Conservation (phyloP, 2,329 filamentous ascomycete species). For the Rhynchosporium agropyri region DNA sequence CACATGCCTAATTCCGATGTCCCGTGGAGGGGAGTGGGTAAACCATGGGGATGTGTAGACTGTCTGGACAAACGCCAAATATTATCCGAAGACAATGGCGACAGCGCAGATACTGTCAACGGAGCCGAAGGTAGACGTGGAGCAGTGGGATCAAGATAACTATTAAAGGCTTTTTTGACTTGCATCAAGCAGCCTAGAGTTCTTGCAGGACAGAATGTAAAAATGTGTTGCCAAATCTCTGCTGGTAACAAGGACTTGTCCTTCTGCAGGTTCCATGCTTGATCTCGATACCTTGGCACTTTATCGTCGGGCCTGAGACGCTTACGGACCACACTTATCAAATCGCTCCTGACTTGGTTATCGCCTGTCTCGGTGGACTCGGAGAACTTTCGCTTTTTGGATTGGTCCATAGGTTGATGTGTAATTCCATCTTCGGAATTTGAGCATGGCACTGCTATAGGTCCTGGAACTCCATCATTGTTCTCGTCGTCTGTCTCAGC, state of each 20-base stretch:
- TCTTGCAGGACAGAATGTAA: constrained; percentile 65
- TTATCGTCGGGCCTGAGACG: constrained; percentile 37
- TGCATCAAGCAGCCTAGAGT: constrained; percentile 65
- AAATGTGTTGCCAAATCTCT: constrained; percentile 71
- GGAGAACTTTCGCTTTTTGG: constrained; percentile 38
- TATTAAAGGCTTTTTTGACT: constrained; percentile 69
- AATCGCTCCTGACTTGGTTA: constrained; percentile 27
- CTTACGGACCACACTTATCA: constrained; percentile 32
- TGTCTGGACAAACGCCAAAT: constrained; percentile 75
- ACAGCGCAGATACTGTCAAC: constrained; percentile 42
- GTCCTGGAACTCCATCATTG: constrained; percentile 6
- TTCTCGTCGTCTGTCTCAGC: constrained; percentile 42
- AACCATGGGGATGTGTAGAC: constrained; percentile 59
- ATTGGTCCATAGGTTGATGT: constrained; percentile 20
- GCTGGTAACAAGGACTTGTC: constrained; percentile 51
- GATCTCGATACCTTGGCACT: constrained; percentile 26
- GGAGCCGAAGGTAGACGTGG: constrained; percentile 41
- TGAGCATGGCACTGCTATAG: constrained; percentile 19
- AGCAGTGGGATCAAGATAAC: constrained; percentile 56
- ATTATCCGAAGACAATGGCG: constrained; percentile 57
- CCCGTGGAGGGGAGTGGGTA: constrained; percentile 68
- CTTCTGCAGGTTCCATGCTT: constrained; percentile 29
- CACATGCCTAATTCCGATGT: constrained; percentile 77
- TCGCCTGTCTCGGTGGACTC: constrained; percentile 24
- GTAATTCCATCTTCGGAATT: constrained; percentile 8